Evolutionary conservation across 2,329 filamentous ascomycete genomes (phyloP), one percentile per base, ranked within the genome.

Genomic region (Cladosporium phlei): DNA sequence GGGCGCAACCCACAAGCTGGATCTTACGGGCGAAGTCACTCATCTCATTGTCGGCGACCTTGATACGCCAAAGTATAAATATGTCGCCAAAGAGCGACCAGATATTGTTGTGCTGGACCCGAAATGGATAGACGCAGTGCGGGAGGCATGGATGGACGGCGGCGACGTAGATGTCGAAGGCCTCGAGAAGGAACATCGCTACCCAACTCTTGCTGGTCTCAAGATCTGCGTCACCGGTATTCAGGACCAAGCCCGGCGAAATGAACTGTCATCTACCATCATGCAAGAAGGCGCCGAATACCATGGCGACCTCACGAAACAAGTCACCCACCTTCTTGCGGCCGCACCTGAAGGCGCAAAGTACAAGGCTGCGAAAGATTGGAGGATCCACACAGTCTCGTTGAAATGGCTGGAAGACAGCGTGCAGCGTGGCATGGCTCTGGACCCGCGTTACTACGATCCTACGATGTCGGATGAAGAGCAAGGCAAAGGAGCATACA

Each of bases 1-100:
- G 74, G 93, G 93, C 54, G 93, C 90, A 40, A 68, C 78, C 50
- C 86, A 95, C 74, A 89, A 86, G 59, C 85, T 89, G 66, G 90
- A 98, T 66, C 80, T 98, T 34, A 97, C 90, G n/a, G 87, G 86
- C 47, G 88, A 96, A 65, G 88, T 95, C 38, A 97, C 93, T 4
- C 93, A 98, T 70, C 81, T 98, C 37, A 79, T 98, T 53, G 88
- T 95, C 52, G 93, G 90, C 64, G 83, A 86, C 59, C 86, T 88
- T 59, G 80, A 91, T 63, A 97, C 91, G 1, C 81, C 86, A 39
- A 98, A 98, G 67, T 98, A 98, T 69, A 85, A 83, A 66, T 95
- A 95, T 73, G 91, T 97, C 60, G 93, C 91, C 45, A 87, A 84
- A 62, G 86, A 91, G 64, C 80, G 93, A 43, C 82, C 85, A 38